Base-by-base conservation (phyloP, 169 alveolate species). In the Cryptosporidium viatorum region DNA sequence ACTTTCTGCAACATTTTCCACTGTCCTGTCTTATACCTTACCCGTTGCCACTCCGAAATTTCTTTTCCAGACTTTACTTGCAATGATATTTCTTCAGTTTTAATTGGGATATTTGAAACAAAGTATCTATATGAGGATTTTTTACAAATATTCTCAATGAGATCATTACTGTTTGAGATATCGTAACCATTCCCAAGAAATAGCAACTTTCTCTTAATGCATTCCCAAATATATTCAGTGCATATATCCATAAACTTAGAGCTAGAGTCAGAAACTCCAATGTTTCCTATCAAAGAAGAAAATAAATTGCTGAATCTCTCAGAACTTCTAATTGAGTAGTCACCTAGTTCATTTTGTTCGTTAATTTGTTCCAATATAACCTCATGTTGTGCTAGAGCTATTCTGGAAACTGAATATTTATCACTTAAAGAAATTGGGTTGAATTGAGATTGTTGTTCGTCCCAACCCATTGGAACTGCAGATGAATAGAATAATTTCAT, bases 391-490 rank as follows among this genome's bases (percentile, higher is more conserved):
- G 80, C 73, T 31, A 80, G 69, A 80, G 89, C 89, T 18, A 80
- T 29, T 80, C 89, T 80, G n/a, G 89, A 80, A 45, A 80, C 51
- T 37, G 41, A 26, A 26, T 80, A 62, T 9, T 43, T 60, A 48
- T 80, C 59, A 31, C 41, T 68, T 31, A 41, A 29, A 16, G n/a
- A 18, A 21, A 80, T 62, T 26, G 71, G 74, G 62, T 55, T 80
- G 50, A 39, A 62, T 26, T 14, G 48, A 26, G 75, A 45, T 62
- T 80, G 89, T 39, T 80, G 89, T 62, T 80, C 89, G 26, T 80
- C 89, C 89, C 89, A 80, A 3, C n/a, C 10, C 89, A 80, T 80
- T 80, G 89, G 89, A 6, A 41, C 55, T 43, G 89, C 35, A 62
- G 89, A 80, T 16, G 75, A 39, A 59, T 80, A 80, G 51, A 45